A percentile compares a stretch with the other conserved stretches of the same genome.
Evolutionary conservation across 192 early-diverging fungal genomes (phyloP).

Genomic region (Coemansia asiatica): DNA sequence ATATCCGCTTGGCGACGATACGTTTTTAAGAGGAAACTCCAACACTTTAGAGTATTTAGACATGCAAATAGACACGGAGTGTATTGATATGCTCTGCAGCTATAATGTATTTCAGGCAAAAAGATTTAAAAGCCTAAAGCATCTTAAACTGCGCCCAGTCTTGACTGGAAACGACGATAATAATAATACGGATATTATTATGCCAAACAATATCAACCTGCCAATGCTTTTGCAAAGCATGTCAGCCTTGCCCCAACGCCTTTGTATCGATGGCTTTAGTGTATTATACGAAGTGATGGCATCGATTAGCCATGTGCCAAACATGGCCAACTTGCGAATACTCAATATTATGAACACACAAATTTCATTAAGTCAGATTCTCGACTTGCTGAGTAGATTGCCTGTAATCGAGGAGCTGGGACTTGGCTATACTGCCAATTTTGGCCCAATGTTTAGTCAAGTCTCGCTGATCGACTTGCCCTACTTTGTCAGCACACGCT

Average conservation of each 20-base stretch:
- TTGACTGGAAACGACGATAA: neutral
- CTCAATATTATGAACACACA: neutral
- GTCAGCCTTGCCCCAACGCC: neutral
- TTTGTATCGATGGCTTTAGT: neutral
- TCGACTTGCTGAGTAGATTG: neutral
- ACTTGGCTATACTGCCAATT: neutral
- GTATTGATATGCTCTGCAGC: neutral
- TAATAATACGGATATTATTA: neutral
- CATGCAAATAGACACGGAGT: conserved; percentile 1
- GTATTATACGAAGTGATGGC: neutral
- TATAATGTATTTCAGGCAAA: neutral
- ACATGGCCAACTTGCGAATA: neutral
- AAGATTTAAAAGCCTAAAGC: neutral
- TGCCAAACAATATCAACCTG: neutral
- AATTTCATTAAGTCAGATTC: neutral
- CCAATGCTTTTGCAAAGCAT: neutral
- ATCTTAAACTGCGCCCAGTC: neutral
- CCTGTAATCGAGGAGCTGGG: neutral
- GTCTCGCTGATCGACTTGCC: neutral
- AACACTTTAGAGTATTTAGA: conserved; percentile 5
- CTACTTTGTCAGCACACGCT: neutral
- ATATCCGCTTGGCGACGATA: conserved; percentile 5
- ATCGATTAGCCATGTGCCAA: neutral
- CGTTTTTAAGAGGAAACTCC: conserved; percentile 13
- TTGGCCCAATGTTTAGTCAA: neutral